Evolutionary conservation across 768 basidiomycete species (phyloP).

Genomic region (Agaricus subrufescens): DNA sequence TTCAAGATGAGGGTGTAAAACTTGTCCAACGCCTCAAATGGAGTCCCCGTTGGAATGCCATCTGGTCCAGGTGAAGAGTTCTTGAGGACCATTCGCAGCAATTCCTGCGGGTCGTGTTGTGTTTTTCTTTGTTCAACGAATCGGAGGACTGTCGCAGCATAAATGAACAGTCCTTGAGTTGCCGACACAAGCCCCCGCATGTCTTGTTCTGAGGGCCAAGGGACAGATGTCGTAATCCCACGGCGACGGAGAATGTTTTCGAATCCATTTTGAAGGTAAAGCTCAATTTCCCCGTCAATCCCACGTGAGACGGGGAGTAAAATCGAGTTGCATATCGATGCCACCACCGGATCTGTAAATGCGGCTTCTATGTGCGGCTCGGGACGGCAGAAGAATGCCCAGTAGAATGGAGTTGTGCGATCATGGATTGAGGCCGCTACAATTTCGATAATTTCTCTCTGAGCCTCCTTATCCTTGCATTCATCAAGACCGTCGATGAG

Average conservation of each 20-base stretch:
- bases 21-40: conserved; percentile 12
- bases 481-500: conserved; percentile 3
- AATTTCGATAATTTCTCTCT: background rate
- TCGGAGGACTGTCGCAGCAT: no score
- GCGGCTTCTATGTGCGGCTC: background rate
- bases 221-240: no score
- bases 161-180: no score
- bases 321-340: background rate
- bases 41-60: background rate
- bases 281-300: no score
- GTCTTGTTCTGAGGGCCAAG: no score
- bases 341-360: background rate
- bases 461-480: background rate
- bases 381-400: background rate
- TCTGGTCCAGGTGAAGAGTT: conserved; percentile 6
- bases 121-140: conserved; percentile 4
- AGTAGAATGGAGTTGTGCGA: background rate
- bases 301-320: background rate
- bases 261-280: no score
- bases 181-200: no score
- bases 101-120: background rate
- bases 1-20: conserved; percentile 13
- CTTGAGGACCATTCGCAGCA: conserved; percentile 12
- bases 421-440: background rate
- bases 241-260: no score